Evolutionary conservation across 805 yeast species (phyloP).

Genomic region (Candida quercuum): DNA sequence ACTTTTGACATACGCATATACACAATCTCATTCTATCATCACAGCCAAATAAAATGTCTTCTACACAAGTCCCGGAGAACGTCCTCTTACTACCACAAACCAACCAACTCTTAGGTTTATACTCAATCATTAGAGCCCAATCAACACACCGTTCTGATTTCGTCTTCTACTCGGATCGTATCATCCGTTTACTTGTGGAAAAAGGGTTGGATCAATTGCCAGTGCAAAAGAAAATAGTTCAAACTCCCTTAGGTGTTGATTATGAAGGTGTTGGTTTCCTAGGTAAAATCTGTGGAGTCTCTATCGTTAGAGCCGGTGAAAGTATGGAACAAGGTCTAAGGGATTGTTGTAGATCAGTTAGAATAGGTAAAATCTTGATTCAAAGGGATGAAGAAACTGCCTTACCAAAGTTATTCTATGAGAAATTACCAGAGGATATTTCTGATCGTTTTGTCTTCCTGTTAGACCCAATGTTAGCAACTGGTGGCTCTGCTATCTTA

Average conservation of each 20-base stretch:
- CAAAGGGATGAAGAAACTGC: slow-evolving; percentile 99
- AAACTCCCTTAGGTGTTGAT: slow-evolving; percentile 69
- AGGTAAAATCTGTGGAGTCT: slow-evolving; percentile 97
- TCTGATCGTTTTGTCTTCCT: slow-evolving; percentile 82
- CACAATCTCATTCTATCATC: no score
- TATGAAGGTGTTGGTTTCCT: slow-evolving; percentile 75
- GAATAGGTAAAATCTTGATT: slow-evolving; percentile 93
- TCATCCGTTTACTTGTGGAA: slow-evolving; percentile 89
- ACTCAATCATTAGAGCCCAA: slow-evolving; percentile 83
- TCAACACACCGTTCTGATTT: slow-evolving; percentile 84
- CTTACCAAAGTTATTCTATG: slow-evolving; percentile 84
- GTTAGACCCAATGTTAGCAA: slow-evolving; percentile 96
- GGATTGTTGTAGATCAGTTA: slow-evolving; percentile 93
- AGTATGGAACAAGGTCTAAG: slow-evolving; percentile 98
- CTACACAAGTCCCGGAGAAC: slow-evolving; percentile 31
- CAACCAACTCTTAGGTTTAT: slow-evolving; percentile 81
- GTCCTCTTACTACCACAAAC: slow-evolving; percentile 78
- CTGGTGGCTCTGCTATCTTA: slow-evolving; percentile 98
- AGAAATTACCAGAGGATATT: slow-evolving; percentile 91
- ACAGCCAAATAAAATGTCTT: no score
- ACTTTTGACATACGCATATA: no score
- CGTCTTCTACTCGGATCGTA: slow-evolving; percentile 91
- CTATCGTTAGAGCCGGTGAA: slow-evolving; percentile 98
- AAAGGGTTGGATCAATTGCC: slow-evolving; percentile 94
- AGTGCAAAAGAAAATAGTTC: slow-evolving; percentile 59